Percentiles rank a stretch among this genome's conserved stretches.
phyloP scores from a whole-genome alignment of 202 grass and related monocot genomes.

The Zizania palustris region DNA sequence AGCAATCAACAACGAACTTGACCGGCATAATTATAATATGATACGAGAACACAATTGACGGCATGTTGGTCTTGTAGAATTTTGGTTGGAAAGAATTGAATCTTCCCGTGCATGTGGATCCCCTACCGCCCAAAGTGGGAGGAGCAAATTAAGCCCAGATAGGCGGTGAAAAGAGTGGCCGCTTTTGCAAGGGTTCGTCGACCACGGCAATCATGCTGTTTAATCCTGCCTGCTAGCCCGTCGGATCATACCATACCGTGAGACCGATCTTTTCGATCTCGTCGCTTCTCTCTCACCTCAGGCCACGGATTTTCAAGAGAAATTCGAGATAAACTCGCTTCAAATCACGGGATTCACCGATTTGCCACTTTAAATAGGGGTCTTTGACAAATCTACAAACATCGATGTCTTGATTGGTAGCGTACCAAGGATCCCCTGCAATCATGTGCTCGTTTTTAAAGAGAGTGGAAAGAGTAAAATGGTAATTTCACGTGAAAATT shows the following conservation, averaged over 20 bases:
- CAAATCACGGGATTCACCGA: too few species aligned
- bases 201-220: conserved; percentile 66
- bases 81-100: conserved; percentile 42
- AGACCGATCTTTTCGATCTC: conserved; percentile 26
- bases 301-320: too few species aligned
- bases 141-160: conserved; percentile 35
- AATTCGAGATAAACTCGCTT: too few species aligned
- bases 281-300: background rate
- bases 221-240: conserved; percentile 23
- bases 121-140: conserved; percentile 76
- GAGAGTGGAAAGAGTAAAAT: too few species aligned
- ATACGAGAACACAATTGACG: conserved; percentile 41
- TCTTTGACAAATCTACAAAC: too few species aligned
- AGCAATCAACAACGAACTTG: background rate
- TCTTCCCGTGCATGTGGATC: conserved; percentile 53
- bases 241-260: conserved; percentile 18
- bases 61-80: conserved; percentile 35
- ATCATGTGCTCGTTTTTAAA: too few species aligned
- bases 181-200: conserved; percentile 62
- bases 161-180: conserved; percentile 47
- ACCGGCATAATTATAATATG: too few species aligned
- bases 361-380: too few species aligned
- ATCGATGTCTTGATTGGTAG: too few species aligned
- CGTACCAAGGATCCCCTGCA: too few species aligned
- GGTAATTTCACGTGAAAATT: too few species aligned